Conservation (phyloP, 2,329 filamentous ascomycete genomes). For the Colletotrichum agaves region DNA sequence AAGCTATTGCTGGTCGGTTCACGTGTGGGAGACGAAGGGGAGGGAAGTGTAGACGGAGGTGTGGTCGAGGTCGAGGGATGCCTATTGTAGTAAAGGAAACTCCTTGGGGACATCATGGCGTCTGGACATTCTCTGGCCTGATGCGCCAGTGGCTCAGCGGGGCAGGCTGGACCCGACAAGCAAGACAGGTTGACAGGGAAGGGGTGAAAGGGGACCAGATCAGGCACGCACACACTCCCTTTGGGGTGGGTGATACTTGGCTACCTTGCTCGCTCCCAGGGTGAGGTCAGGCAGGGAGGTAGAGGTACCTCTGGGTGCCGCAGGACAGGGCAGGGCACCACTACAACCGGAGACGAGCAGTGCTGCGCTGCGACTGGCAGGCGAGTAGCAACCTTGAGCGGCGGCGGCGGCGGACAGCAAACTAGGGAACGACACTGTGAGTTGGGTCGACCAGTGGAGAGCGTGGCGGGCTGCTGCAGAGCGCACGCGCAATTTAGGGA, state of each 20-base stretch:
- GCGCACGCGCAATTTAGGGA: slow-evolving; percentile 31
- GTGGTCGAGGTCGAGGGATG: slow-evolving; percentile 36
- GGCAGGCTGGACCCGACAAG: slow-evolving; percentile 37
- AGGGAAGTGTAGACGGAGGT: slow-evolving; percentile 8
- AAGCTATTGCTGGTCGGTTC: slow-evolving; percentile 25
- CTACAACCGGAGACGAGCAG: neutral
- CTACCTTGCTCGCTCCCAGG: neutral
- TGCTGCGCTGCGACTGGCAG: slow-evolving; percentile 10
- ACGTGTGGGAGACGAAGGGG: slow-evolving; percentile 16
- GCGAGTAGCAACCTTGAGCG: neutral
- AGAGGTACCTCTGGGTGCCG: slow-evolving; percentile 14
- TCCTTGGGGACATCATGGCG: slow-evolving; percentile 40
- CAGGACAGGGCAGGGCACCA: slow-evolving; percentile 18
- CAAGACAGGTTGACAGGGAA: slow-evolving; percentile 37
- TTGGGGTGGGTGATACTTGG: neutral
- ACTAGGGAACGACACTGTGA: slow-evolving; percentile 17
- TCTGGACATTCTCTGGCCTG: slow-evolving; percentile 36
- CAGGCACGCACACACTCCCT: slow-evolving; percentile 31
- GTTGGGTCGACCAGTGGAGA: slow-evolving; percentile 18
- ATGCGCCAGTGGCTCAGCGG: slow-evolving; percentile 37
- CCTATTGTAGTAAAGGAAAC: slow-evolving; percentile 40
- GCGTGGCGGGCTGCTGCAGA: slow-evolving; percentile 23
- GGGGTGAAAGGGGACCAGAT: slow-evolving; percentile 33
- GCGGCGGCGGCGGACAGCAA: slow-evolving; percentile 22
- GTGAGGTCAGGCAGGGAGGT: slow-evolving; percentile 4